Conservation (phyloP, 2,329 filamentous ascomycete species). For the Grosmannia clavigera region DNA sequence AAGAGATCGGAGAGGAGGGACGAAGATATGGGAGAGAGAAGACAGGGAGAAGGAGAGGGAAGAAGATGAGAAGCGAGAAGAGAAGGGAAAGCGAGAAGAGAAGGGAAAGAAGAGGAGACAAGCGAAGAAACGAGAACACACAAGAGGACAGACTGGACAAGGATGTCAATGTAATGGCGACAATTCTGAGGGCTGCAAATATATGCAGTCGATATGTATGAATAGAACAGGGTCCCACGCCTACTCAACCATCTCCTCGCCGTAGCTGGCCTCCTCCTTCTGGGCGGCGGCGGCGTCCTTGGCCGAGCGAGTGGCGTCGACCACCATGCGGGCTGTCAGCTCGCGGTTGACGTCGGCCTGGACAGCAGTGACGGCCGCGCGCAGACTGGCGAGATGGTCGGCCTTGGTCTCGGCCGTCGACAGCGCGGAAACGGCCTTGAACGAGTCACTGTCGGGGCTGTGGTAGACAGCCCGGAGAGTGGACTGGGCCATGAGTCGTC, state of each 20-base stretch:
- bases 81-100: too few relatives aligned
- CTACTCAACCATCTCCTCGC: conserved; percentile 52
- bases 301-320: conserved; percentile 42
- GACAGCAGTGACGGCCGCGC: conserved; percentile 40
- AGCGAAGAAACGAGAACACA: too few relatives aligned
- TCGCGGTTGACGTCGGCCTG: conserved; percentile 58
- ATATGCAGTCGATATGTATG: too few relatives aligned
- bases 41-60: too few relatives aligned
- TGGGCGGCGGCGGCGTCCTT: conserved; percentile 39
- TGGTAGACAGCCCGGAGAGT: conserved; percentile 6
- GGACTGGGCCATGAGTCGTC: not conserved
- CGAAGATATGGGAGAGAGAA: not conserved
- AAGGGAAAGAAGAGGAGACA: too few relatives aligned
- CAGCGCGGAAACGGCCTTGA: not conserved
- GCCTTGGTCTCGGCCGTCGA: conserved; percentile 17
- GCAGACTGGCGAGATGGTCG: conserved; percentile 46
- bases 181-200: too few relatives aligned
- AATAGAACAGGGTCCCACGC: too few relatives aligned
- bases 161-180: too few relatives aligned
- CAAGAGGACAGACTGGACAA: too few relatives aligned
- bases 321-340: conserved; percentile 62
- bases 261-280: conserved; percentile 67
- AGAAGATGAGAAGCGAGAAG: too few relatives aligned
- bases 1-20: too few relatives aligned
- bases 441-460: not conserved